Percentiles rank a stretch among this genome's conserved stretches.
Conservation (phyloP, 2,329 filamentous ascomycete species). For the Hypomyces rosellus region DNA sequence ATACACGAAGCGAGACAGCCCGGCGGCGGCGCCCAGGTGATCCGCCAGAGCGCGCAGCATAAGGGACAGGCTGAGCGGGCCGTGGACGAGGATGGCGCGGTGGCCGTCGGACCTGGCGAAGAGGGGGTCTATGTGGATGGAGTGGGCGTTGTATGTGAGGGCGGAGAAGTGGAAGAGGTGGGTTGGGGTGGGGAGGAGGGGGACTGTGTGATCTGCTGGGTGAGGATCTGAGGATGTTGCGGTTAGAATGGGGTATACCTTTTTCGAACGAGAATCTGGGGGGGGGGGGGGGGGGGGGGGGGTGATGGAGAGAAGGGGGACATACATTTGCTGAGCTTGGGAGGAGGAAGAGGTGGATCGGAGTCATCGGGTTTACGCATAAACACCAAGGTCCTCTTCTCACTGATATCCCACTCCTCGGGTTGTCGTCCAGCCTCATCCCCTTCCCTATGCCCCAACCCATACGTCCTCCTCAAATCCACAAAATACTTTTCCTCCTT, state of each 20-base stretch:
- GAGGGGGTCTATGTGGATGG: conserved; percentile 73
- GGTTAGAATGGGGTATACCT: too few species aligned
- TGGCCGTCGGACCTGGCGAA: conserved; percentile 73
- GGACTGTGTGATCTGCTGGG: conserved; percentile 35
- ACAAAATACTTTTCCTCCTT: conserved; percentile 44
- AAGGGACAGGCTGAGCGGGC: conserved; percentile 71
- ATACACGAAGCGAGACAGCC: conserved; percentile 62
- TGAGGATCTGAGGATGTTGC: too few species aligned
- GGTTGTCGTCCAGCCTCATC: conserved; percentile 5
- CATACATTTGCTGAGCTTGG: conserved; percentile 23
- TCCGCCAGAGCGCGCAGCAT: conserved; percentile 59
- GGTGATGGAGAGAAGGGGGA: neutral
- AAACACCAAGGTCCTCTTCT: conserved; percentile 48
- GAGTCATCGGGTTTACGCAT: conserved; percentile 31
- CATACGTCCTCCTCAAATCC: conserved; percentile 43
- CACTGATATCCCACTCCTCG: conserved; percentile 31
- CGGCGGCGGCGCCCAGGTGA: too few species aligned
- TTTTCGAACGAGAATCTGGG: too few species aligned
- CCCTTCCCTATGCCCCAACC: conserved; percentile 17
- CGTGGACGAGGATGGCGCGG: conserved; percentile 72
- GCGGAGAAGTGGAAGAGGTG: conserved; percentile 89
- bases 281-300: conserved; percentile 58
- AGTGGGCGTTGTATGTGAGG: conserved; percentile 86
- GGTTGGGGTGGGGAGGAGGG: conserved; percentile 57
- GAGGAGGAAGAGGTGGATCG: conserved; percentile 2